phyloP scores from a whole-genome alignment of 2,329 filamentous ascomycete species.

The Metarhizium robertsii region DNA sequence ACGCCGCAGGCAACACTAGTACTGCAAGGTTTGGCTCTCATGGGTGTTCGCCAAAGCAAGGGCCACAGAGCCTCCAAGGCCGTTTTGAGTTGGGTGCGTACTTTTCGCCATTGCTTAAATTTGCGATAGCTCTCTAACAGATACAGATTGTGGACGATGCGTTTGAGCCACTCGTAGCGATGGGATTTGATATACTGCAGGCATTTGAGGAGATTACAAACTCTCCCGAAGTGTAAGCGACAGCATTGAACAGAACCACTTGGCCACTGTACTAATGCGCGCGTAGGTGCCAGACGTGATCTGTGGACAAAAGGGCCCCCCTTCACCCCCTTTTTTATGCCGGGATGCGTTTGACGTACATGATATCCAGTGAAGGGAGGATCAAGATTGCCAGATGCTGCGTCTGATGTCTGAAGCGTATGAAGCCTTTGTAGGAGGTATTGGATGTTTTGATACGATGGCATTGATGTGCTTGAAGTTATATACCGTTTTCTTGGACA shows the following conservation, averaged over 20 bases:
- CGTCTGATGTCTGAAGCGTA: not conserved
- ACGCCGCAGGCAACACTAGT: constrained; percentile 60
- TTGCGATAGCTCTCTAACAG: constrained; percentile 8
- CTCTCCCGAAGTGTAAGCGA: constrained; percentile 43
- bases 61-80: constrained; percentile 64
- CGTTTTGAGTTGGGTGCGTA: constrained; percentile 70
- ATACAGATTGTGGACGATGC: constrained; percentile 58
- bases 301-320: not conserved
- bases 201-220: constrained; percentile 73
- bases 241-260: not conserved
- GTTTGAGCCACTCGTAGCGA: constrained; percentile 62
- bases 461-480: not conserved
- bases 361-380: not conserved
- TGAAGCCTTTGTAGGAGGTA: not conserved
- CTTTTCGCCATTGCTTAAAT: not conserved
- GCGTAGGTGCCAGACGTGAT: constrained; percentile 1
- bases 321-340: not conserved
- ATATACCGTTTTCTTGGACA: not conserved
- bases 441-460: not conserved
- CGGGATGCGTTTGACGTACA: not conserved
- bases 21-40: constrained; percentile 65
- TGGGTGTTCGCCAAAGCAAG: constrained; percentile 77
- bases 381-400: not conserved
- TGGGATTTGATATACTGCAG: constrained; percentile 74
- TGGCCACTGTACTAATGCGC: not conserved